Percentiles rank a stretch among this genome's conserved stretches.
Evolutionary conservation across 2,329 filamentous ascomycete genomes (phyloP).

Genomic region (Chaetothyriales sp.): DNA sequence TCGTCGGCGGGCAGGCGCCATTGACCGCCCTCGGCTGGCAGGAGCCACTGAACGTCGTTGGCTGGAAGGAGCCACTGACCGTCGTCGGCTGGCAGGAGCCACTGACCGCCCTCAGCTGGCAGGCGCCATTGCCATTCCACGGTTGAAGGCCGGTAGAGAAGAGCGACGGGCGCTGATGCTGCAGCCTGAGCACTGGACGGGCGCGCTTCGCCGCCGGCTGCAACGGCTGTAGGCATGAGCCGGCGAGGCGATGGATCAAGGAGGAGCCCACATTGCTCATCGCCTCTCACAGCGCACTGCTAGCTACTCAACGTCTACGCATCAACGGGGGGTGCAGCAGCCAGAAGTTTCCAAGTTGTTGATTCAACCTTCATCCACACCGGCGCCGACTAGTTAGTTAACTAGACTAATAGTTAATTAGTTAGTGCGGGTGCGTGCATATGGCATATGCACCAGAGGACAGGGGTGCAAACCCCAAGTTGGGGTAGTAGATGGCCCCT

Average conservation of each 20-base stretch:
- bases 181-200: neutral
- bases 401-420: no score
- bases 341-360: neutral
- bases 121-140: neutral
- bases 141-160: neutral
- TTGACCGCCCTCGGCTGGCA: neutral
- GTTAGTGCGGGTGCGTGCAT: neutral
- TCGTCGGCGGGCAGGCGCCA: neutral
- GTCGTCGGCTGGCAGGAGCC: no score
- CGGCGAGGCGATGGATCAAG: neutral
- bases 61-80: no score
- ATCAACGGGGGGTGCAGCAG: neutral
- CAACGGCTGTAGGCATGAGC: neutral
- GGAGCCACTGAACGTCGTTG: no score
- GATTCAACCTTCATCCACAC: neutral
- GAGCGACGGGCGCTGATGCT: neutral
- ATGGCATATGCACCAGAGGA: neutral
- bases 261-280: neutral
- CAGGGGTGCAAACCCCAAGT: no score
- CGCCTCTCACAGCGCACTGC: neutral
- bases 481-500: no score
- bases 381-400: neutral
- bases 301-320: neutral
- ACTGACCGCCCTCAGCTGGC: neutral
- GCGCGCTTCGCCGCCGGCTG: neutral